A percentile compares a stretch with the other conserved stretches of the same genome.
Evolutionary conservation across 257 asterid genomes (phyloP).

Genomic region (Solanum clarkiae): DNA sequence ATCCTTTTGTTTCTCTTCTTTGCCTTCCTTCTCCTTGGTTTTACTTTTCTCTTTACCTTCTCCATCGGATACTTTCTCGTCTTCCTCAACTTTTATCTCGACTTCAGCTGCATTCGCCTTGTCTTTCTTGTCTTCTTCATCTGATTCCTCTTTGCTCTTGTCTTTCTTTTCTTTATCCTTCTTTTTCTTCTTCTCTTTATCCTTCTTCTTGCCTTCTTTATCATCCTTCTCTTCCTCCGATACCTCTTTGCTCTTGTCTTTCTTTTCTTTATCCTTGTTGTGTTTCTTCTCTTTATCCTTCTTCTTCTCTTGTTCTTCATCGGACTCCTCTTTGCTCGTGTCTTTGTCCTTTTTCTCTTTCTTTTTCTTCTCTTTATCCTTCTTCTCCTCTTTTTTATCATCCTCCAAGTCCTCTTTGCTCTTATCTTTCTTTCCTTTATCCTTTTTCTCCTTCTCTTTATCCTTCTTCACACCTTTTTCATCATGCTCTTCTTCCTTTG

Average conservation of each 20-base stretch:
- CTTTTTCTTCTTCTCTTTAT: background rate
- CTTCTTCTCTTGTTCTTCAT: background rate
- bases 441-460: background rate
- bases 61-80: constrained; percentile 1
- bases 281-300: background rate
- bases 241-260: too few relatives aligned
- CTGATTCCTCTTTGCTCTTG: constrained; percentile 4
- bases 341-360: too few relatives aligned
- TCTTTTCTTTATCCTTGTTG: background rate
- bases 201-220: background rate
- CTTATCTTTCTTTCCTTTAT: constrained; percentile 5
- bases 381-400: background rate
- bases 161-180: constrained; percentile 4
- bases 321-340: too few relatives aligned
- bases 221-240: constrained; percentile 2
- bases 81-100: constrained; percentile 26
- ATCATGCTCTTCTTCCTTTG: background rate
- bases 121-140: background rate
- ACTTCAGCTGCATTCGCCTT: background rate
- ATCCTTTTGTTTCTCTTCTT: constrained; percentile 18
- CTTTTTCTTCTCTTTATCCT: too few relatives aligned
- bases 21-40: background rate
- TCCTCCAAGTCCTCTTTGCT: constrained; percentile 1
- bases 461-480: constrained; percentile 9
- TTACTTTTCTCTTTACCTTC: constrained; percentile 10